Base-by-base conservation (phyloP, 371 early-diverging fungal genomes). In the Capniomyces stellatus region DNA sequence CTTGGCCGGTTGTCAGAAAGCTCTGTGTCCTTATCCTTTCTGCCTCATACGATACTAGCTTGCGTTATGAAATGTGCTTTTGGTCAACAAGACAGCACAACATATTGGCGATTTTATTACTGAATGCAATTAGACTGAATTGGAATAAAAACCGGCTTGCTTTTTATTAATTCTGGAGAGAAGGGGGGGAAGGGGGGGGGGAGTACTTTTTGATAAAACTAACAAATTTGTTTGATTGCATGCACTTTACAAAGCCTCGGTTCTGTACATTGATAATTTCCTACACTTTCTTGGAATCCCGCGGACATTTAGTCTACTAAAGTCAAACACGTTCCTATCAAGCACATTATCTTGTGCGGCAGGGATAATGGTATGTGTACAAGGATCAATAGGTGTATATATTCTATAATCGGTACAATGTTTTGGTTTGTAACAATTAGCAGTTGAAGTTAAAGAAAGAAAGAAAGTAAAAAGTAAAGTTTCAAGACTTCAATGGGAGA, bases 231-330 rank as follows among this genome's bases (percentile, higher is more conserved):
- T 25, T 25, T 12, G 8, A 12, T 46, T 8, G 6, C 30, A 15
- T 3, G 10, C 23, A 3, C 4, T 3, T 44, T 48, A 29, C 30
- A 35, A 31, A 51, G 51, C 51, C 35, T 28, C 31, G 2, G 51
- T 51, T 2, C 51, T 51, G 21, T 51, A 51, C 21, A 31, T 51
- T 21, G 51, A 51, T 21, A 24, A 51, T 13, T 51, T 51, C 18
- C 13, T 51, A 30, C 51, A 51, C 22, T 51, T 10, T 22, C 3
- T 51, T 31, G 51, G 51, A 8, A 10, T 51, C 29, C 40, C 51
- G 12, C 29, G 29, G 22, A 29, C 31, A 51, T 51, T 51, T 29
- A 51, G 51, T 22, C 51, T 51, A 19, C 51, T 51, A 35, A 51
- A 51, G 18, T 51, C 51, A 8, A 29, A 51, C 3, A 10, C 51